Conservation (phyloP, 1,139 yeast species). For the Scheffersomyces titani region DNA sequence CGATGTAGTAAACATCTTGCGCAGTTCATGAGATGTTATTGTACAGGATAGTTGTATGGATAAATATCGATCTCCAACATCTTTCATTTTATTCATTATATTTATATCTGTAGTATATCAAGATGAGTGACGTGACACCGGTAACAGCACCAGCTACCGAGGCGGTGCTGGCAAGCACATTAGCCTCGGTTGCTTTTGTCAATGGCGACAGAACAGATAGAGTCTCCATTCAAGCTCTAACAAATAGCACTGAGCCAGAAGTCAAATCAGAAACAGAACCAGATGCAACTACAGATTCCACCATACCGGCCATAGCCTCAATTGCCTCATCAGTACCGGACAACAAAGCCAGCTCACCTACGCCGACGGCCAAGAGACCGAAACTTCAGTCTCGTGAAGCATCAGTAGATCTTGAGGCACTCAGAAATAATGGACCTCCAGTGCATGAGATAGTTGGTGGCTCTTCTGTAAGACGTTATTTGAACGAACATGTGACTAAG, state of each 20-base stretch:
- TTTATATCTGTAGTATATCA: neutral
- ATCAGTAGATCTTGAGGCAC: constrained; percentile 5
- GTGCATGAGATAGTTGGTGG: constrained; percentile 72
- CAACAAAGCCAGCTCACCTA: neutral
- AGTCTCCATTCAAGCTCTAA: neutral
- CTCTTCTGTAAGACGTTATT: constrained; percentile 74
- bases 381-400: constrained; percentile 5
- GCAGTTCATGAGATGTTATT: neutral
- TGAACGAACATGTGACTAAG: constrained; percentile 70
- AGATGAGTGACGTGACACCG: neutral
- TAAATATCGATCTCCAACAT: neutral
- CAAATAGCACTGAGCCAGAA: neutral
- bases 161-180: neutral
- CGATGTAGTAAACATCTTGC: neutral
- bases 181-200: neutral
- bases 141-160: neutral
- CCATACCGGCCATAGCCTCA: neutral
- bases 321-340: neutral
- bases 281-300: neutral
- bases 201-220: neutral
- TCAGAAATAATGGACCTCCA: constrained; percentile 17
- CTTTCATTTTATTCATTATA: neutral
- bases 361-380: constrained; percentile 3
- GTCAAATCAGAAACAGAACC: neutral
- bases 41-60: neutral